Evolutionary conservation across 352 stramenopile genomes (phyloP), one percentile per base, ranked within the genome.

Genomic region (Globisporangium sylvaticum): DNA sequence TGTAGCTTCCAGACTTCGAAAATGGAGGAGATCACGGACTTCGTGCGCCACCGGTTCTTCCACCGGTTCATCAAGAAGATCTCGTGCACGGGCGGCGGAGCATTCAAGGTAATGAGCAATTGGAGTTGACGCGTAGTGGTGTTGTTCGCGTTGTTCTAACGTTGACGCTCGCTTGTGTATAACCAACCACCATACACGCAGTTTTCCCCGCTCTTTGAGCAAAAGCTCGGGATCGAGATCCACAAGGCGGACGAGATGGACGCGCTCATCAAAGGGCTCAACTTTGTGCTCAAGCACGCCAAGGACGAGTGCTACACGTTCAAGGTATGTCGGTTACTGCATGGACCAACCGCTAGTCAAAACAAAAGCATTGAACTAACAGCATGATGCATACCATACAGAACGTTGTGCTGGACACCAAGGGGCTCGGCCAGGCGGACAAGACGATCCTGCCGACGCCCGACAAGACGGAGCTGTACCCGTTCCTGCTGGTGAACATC

Each of bases 401-500:
- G 66, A 74, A 92, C 65, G 83, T 91, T 20, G 64, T 87, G 64
- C 74, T 85, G 55, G 76, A 83, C 55, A 88, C 81, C 10, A 75
- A 84, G 9, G 82, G 82, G 5, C 70, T 90, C 2, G 78, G 80
- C n/a, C 67, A 73, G 50, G 83, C 76, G 2, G 87, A 83, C 4
- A 87, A 89, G 72, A 81, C 78, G 65, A 69, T 90, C 50, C 68
- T 91, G 15, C 80, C 88, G 14, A 92, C 80, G 39, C 79, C 76
- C 37, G 58, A 73, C 14, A 76, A 78, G 34, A 62, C 74, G 46
- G 70, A 79, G 39, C 61, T 92, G 62, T 99, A 99, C 76, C 97
- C 97, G 25, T 99, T 98, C 74, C 74, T 99, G 57, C 79, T 99
- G 9, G 97, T 99, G 15, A 98, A 97, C 56, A 98, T 99, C 76